Percentiles rank a stretch among this genome's conserved stretches.
These are phyloP conservation scores for Botrytis tulipae DNA, from an alignment of 2,329 filamentous ascomycete genomes.

Conservation along the genomic window DNA sequence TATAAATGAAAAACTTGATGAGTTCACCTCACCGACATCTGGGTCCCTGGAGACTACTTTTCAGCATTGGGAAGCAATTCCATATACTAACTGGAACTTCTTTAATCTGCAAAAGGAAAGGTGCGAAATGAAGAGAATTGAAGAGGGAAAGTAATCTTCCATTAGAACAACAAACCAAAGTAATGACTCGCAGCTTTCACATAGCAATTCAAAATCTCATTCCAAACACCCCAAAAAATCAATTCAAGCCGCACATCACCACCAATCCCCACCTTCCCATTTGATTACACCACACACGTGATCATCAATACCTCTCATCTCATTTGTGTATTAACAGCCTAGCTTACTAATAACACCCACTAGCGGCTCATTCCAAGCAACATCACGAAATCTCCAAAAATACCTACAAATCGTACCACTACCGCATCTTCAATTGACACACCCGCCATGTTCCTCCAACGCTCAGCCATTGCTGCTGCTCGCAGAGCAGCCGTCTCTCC, in stretches of 20 bases:
- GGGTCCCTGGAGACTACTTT: neutral
- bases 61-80: neutral
- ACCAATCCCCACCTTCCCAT: conserved; percentile 3
- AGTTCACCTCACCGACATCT: neutral
- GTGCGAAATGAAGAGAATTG: neutral
- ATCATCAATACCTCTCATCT: neutral
- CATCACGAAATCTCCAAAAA: conserved; percentile 17
- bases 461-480: conserved; percentile 58
- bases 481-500: conserved; percentile 57
- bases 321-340: neutral
- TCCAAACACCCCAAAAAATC: neutral
- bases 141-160: neutral
- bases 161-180: neutral
- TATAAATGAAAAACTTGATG: neutral
- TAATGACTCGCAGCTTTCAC: too few relatives aligned
- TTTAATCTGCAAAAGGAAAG: neutral
- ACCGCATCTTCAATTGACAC: conserved; percentile 20
- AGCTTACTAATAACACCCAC: conserved; percentile 11
- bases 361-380: conserved; percentile 17
- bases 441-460: conserved; percentile 61
- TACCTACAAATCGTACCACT: conserved; percentile 20
- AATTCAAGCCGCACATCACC: neutral
- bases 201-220: neutral
- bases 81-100: neutral
- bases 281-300: neutral